Percentiles rank a stretch among this genome's conserved stretches.
These are phyloP conservation scores for Botrytis fragariae DNA, from an alignment of 2,329 filamentous ascomycete genomes.

Conservation along the genomic window DNA sequence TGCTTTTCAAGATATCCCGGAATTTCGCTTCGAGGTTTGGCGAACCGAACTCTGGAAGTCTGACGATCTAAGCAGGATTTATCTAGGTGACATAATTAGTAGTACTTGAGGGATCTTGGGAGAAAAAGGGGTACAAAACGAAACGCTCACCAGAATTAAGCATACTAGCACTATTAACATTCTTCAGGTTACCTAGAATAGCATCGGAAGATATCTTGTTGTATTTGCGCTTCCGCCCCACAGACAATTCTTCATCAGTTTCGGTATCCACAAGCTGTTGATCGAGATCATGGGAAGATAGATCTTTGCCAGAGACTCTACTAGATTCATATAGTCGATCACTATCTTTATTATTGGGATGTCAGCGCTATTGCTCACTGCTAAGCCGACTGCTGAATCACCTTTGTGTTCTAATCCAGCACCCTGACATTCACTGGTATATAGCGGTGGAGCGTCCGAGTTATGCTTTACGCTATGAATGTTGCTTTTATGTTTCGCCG, in stretches of 20 bases:
- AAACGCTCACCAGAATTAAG: neutral
- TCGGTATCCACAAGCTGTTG: neutral
- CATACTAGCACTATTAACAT: neutral
- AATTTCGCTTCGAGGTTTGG: neutral
- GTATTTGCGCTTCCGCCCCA: neutral
- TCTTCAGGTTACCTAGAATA: neutral
- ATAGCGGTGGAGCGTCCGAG: neutral
- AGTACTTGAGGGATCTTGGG: neutral
- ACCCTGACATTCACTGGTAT: neutral
- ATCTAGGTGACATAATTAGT: neutral
- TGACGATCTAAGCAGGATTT: neutral
- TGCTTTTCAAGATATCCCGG: neutral
- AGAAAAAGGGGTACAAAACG: neutral
- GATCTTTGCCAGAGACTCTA: neutral
- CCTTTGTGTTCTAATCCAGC: too few relatives aligned
- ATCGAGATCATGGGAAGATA: neutral
- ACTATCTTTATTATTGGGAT: too few relatives aligned
- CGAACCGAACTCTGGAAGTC: neutral
- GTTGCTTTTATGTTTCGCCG: neutral
- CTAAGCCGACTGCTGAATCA: too few relatives aligned
- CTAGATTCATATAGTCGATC: too few relatives aligned
- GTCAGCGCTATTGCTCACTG: too few relatives aligned
- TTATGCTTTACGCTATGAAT: neutral
- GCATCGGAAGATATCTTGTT: neutral
- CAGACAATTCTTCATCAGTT: neutral